These are phyloP conservation scores for Lasiosphaeria ovina DNA, from an alignment of 495 filamentous ascomycete genomes.

Conservation along the genomic window DNA sequence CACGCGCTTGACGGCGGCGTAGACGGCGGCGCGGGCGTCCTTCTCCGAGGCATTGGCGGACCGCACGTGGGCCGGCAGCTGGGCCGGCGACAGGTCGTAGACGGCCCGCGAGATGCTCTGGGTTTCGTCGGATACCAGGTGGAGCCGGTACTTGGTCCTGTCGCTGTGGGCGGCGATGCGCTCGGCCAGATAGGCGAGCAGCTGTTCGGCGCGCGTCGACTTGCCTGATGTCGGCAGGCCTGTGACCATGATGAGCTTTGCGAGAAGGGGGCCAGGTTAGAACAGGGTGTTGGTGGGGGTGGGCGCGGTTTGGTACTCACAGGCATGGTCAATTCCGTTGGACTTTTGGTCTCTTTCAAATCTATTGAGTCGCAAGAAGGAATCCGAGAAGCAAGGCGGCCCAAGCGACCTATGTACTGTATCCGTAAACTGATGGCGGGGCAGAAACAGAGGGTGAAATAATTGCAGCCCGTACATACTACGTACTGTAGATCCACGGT, in stretches of 20 bases:
- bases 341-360: too few relatives aligned
- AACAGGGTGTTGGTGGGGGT: not conserved
- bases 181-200: conserved; percentile 61
- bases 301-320: conserved; percentile 1
- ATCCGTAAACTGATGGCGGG: too few relatives aligned
- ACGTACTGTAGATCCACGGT: too few relatives aligned
- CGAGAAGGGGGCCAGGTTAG: not conserved
- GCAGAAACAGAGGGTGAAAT: too few relatives aligned
- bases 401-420: too few relatives aligned
- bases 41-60: conserved; percentile 72
- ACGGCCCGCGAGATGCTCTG: conserved; percentile 60
- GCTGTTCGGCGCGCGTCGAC: conserved; percentile 78
- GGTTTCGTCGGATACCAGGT: conserved; percentile 65
- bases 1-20: conserved; percentile 79
- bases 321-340: conserved; percentile 13
- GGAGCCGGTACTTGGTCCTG: conserved; percentile 51
- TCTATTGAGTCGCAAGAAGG: too few relatives aligned
- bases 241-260: conserved; percentile 85
- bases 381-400: too few relatives aligned
- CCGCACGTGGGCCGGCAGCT: conserved; percentile 45
- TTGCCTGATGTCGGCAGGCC: conserved; percentile 94
- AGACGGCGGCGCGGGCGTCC: conserved; percentile 82
- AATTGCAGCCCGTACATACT: too few relatives aligned
- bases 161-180: conserved; percentile 43
- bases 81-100: conserved; percentile 57